Conservation (phyloP, 768 basidiomycete species). For the Myochromella boudieri region DNA sequence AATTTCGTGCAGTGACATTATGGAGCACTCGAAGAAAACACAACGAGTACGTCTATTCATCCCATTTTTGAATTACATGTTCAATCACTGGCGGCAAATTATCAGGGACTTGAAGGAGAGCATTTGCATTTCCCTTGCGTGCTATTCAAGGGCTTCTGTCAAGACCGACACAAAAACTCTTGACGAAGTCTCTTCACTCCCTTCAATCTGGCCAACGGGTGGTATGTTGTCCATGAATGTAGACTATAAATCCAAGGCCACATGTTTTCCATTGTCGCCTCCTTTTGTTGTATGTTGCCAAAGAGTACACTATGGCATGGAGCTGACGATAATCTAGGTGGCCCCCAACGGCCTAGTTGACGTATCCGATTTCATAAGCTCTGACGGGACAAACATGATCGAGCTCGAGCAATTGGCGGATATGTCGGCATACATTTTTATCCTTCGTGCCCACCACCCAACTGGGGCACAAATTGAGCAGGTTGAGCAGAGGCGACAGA, state of each 20-base stretch:
- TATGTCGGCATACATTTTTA: constrained; percentile 43
- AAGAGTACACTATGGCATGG: neutral
- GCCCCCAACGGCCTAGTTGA: constrained; percentile 52
- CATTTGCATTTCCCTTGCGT: constrained; percentile 46
- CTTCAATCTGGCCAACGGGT: constrained; percentile 44
- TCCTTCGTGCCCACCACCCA: constrained; percentile 51
- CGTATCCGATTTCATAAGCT: constrained; percentile 41
- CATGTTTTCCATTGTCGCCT: constrained; percentile 38
- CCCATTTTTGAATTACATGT: too few relatives aligned
- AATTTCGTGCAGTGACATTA: constrained; percentile 24
- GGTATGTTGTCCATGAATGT: constrained; percentile 36
- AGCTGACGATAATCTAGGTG: constrained; percentile 27
- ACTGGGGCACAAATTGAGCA: constrained; percentile 42
- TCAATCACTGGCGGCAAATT: too few relatives aligned
- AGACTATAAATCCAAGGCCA: constrained; percentile 24
- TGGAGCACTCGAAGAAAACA: constrained; percentile 39
- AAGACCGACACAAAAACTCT: constrained; percentile 16
- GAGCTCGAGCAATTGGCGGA: constrained; percentile 42
- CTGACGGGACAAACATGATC: constrained; percentile 43
- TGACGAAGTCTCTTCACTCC: constrained; percentile 22
- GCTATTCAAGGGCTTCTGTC: constrained; percentile 32
- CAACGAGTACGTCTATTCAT: constrained; percentile 31
- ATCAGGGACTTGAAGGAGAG: constrained; percentile 32
- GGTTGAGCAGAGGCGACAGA: constrained; percentile 27
- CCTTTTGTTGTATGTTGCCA: constrained; percentile 35